Conservation (phyloP, 2,329 filamentous ascomycete genomes). For the Ploettnerulaceae sp. region DNA sequence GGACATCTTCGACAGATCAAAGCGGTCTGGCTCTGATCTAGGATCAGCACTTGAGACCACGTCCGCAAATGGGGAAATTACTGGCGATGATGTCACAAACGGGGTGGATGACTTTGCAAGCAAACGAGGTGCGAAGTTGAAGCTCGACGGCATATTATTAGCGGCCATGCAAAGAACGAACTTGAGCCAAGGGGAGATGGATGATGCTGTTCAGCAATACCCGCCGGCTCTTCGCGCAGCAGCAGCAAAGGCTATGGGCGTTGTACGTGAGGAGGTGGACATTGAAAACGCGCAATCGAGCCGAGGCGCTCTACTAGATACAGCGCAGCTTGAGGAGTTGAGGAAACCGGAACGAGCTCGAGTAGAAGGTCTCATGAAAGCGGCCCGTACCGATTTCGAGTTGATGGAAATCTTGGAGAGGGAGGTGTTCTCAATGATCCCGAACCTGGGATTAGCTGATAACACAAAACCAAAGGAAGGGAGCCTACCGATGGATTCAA, state of each 20-base stretch:
- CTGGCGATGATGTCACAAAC: neutral
- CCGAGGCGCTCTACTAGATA: neutral
- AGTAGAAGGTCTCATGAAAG: constrained; percentile 50
- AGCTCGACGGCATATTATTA: constrained; percentile 22
- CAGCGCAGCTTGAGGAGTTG: constrained; percentile 23
- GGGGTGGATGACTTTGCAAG: neutral
- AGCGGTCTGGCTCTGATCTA: neutral
- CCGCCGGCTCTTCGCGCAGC: constrained; percentile 30
- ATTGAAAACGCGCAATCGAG: constrained; percentile 1
- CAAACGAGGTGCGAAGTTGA: constrained; percentile 16
- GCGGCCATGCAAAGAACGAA: constrained; percentile 9
- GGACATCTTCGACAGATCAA: constrained; percentile 45
- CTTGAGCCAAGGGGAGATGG: constrained; percentile 15
- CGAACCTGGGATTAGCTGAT: constrained; percentile 48
- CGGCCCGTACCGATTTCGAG: constrained; percentile 54
- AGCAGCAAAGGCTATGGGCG: constrained; percentile 31
- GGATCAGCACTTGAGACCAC: too few relatives aligned
- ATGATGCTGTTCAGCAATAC: constrained; percentile 26
- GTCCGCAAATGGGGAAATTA: too few relatives aligned
- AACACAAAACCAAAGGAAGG: neutral
- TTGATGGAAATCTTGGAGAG: constrained; percentile 63
- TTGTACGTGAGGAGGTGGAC: constrained; percentile 13
- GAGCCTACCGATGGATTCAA: neutral
- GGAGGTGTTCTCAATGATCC: constrained; percentile 60
- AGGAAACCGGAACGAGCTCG: constrained; percentile 43